These are phyloP conservation scores for Cyathus striatus DNA, from an alignment of 768 basidiomycete genomes.

Conservation along the genomic window DNA sequence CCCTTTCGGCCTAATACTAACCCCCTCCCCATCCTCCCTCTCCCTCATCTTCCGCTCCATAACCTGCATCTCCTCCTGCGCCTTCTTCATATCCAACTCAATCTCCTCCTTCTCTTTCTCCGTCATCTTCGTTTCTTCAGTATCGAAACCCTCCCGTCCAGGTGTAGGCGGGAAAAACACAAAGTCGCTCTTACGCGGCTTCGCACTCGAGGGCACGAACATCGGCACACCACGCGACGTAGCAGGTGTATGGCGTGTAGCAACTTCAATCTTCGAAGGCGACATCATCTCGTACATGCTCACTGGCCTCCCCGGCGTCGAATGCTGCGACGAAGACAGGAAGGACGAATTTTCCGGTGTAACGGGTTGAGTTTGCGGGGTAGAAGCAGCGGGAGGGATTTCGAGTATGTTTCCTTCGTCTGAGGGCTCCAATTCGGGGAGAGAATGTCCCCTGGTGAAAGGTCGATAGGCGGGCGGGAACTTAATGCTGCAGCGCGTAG, in stretches of 20 bases:
- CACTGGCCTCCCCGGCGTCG: constrained; percentile 18
- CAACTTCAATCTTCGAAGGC: constrained; percentile 26
- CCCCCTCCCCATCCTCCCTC: constrained; percentile 1
- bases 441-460: background rate
- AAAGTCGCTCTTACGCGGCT: constrained; percentile 24
- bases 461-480: too few relatives aligned
- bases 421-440: background rate
- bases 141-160: constrained; percentile 18
- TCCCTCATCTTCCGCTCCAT: too few relatives aligned
- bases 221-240: constrained; percentile 31
- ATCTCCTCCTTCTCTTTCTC: too few relatives aligned
- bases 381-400: constrained; percentile 16
- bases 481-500: too few relatives aligned
- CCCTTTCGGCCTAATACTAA: background rate
- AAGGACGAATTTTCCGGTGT: constrained; percentile 13
- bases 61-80: constrained; percentile 1
- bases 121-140: constrained; percentile 3
- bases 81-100: too few relatives aligned
- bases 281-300: constrained; percentile 38
- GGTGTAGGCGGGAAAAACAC: constrained; percentile 34
- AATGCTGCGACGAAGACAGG: background rate
- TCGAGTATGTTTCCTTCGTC: background rate
- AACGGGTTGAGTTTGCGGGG: constrained; percentile 8
- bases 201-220: constrained; percentile 19
- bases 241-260: constrained; percentile 30